Evolutionary conservation across 805 yeast genomes (phyloP).

Genomic region (Komagataella pastoris): DNA sequence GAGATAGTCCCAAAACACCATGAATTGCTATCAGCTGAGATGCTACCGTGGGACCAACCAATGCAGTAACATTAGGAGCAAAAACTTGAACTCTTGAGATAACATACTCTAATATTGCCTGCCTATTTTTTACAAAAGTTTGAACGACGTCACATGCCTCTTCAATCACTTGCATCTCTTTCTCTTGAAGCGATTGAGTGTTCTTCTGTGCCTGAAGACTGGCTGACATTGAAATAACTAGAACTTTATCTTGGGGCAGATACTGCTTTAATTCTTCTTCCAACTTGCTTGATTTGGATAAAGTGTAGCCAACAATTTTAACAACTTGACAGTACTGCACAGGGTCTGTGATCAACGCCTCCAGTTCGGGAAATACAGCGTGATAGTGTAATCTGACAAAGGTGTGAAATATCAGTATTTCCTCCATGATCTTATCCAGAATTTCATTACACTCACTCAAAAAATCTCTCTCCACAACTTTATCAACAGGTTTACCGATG

Average conservation of each 20-base stretch:
- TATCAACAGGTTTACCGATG: conserved; percentile 11
- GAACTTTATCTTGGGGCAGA: conserved; percentile 48
- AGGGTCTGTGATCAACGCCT: conserved; percentile 45
- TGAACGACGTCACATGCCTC: conserved; percentile 34
- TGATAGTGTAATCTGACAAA: conserved; percentile 40
- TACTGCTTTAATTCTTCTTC: conserved; percentile 25
- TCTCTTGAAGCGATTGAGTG: conserved; percentile 9
- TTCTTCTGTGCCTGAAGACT: conserved; percentile 27
- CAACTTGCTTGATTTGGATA: conserved; percentile 4
- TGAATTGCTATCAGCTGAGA: conserved; percentile 66
- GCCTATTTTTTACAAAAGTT: conserved; percentile 28
- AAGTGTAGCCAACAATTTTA: conserved; percentile 30
- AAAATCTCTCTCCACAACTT: conserved; percentile 27
- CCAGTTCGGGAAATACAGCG: conserved; percentile 61
- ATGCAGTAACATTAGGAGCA: conserved; percentile 71
- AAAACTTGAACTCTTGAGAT: conserved; percentile 38
- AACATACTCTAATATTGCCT: conserved; percentile 36
- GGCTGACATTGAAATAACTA: conserved; percentile 67
- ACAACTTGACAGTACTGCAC: conserved; percentile 46
- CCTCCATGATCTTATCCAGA: conserved; percentile 39
- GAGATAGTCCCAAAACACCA: conserved; percentile 50
- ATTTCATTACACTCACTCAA: conserved; percentile 39
- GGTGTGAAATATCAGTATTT: conserved; percentile 33
- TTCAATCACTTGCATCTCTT: conserved; percentile 23
- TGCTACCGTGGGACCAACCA: conserved; percentile 62